Conservation (phyloP, 768 basidiomycete species). For the Russula dissimulans region DNA sequence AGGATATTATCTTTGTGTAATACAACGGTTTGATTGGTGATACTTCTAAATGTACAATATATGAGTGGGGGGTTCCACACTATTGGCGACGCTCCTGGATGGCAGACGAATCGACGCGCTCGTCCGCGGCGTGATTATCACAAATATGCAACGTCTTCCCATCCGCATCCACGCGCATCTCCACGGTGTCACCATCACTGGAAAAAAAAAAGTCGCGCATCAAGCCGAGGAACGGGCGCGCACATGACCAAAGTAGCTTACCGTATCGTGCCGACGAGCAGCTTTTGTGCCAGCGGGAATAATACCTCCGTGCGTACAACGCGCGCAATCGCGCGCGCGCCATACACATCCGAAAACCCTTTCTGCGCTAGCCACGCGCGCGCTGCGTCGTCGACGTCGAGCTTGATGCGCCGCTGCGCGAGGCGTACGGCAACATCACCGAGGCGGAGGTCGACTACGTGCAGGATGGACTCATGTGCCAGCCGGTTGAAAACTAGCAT, state of each 20-base stretch:
- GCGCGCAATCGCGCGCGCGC: constrained; percentile 81
- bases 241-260: constrained; percentile 22
- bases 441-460: constrained; percentile 70
- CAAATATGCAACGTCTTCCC: constrained; percentile 39
- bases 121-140: constrained; percentile 54
- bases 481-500: constrained; percentile 90
- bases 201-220: neutral
- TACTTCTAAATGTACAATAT: neutral
- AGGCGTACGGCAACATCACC: constrained; percentile 64
- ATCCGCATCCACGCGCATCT: constrained; percentile 40
- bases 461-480: constrained; percentile 58
- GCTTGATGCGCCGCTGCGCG: constrained; percentile 50
- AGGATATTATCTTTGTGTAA: too few relatives aligned
- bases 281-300: constrained; percentile 72
- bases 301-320: constrained; percentile 75
- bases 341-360: constrained; percentile 81
- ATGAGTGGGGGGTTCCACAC: neutral
- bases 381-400: constrained; percentile 59
- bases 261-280: constrained; percentile 74
- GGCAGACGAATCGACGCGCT: neutral
- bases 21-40: neutral
- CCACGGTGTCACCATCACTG: constrained; percentile 62
- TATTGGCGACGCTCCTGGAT: neutral
- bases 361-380: constrained; percentile 59
- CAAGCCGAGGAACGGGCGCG: neutral